These are phyloP conservation scores for Penicillium thymicola DNA, from an alignment of 2,329 filamentous ascomycete species.

Conservation along the genomic window DNA sequence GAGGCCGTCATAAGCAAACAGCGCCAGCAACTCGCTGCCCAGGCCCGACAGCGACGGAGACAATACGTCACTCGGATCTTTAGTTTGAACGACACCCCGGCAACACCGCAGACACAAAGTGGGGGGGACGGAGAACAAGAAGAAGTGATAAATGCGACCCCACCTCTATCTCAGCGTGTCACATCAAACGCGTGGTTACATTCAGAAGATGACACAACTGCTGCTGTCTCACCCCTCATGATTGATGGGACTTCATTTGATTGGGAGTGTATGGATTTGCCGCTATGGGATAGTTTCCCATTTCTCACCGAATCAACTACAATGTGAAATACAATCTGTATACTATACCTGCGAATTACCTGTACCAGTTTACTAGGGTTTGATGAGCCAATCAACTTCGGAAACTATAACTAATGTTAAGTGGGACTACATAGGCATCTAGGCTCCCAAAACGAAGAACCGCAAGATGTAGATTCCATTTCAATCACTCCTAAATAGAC, in stretches of 20 bases:
- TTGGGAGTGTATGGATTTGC: constrained; percentile 36
- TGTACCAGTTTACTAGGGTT: not conserved
- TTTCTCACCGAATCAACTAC: constrained; percentile 26
- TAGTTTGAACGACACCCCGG: constrained; percentile 25
- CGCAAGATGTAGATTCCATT: not conserved
- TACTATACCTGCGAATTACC: not conserved
- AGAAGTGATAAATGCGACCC: not conserved
- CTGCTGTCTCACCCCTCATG: constrained; percentile 12
- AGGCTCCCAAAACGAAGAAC: not conserved
- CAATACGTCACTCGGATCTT: constrained; percentile 40
- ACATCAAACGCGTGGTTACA: constrained; percentile 18
- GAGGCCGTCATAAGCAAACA: constrained; percentile 47
- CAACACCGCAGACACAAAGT: constrained; percentile 8
- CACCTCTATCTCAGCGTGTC: constrained; percentile 4
- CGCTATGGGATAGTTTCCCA: constrained; percentile 37
- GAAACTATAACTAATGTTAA: not conserved
- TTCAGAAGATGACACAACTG: constrained; percentile 7
- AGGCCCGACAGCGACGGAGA: constrained; percentile 29
- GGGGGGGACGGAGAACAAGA: not conserved
- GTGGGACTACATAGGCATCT: not conserved
- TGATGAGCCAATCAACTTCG: not conserved
- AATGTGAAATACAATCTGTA: constrained; percentile 1
- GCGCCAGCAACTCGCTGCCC: constrained; percentile 31
- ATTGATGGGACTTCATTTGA: constrained; percentile 22
- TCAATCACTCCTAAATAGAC: not conserved